A percentile compares a stretch with the other conserved stretches of the same genome.
Evolutionary conservation across 2,329 filamentous ascomycete genomes (phyloP).

Genomic region (Ilyonectria sp.): DNA sequence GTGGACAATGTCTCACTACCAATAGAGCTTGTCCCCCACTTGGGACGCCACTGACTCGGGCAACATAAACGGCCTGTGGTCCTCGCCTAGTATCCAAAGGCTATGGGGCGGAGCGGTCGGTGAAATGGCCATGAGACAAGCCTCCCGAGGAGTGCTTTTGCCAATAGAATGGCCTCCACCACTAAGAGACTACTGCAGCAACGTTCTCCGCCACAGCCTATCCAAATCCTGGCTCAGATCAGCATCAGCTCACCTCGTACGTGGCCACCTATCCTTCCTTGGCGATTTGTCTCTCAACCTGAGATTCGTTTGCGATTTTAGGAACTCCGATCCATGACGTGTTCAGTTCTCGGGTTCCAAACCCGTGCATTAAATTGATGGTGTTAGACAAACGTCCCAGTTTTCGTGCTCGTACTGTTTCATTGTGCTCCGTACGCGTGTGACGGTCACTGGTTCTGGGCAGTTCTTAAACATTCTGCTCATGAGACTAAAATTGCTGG

Average conservation of each 20-base stretch:
- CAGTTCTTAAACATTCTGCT: neutral
- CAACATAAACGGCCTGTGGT: slow-evolving; percentile 18
- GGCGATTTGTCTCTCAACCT: slow-evolving; percentile 17
- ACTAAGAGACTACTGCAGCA: neutral
- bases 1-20: slow-evolving; percentile 36
- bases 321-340: neutral
- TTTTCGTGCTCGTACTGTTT: neutral
- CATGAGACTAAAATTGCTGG: neutral
- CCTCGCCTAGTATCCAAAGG: neutral
- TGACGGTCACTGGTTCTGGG: neutral
- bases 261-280: slow-evolving; percentile 1
- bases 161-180: neutral
- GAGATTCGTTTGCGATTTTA: neutral
- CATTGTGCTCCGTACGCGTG: neutral
- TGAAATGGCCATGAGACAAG: slow-evolving; percentile 9
- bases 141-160: slow-evolving; percentile 11
- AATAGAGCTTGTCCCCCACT: slow-evolving; percentile 21
- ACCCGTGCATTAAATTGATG: neutral
- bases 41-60: slow-evolving; percentile 34
- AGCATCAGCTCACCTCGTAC: slow-evolving; percentile 1
- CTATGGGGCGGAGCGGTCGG: neutral
- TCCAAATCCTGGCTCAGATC: neutral
- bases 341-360: neutral
- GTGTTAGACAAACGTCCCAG: neutral
- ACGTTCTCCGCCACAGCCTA: neutral